These are phyloP conservation scores for Quercus agrifolia DNA, from an alignment of 306 rosid genomes.

Conservation along the genomic window DNA sequence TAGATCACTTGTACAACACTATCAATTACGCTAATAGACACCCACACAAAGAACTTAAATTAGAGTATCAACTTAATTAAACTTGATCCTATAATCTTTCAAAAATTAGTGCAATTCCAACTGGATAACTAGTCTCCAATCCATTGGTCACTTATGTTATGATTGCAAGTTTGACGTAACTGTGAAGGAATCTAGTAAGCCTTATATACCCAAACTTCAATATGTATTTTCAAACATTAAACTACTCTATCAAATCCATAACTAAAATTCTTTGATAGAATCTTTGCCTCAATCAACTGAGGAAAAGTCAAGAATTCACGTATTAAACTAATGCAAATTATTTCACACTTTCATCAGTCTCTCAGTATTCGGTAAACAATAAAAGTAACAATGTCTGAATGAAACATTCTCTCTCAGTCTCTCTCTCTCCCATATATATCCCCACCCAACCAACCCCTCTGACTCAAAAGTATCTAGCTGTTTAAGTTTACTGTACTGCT, in stretches of 20 bases:
- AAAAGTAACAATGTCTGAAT: neutral
- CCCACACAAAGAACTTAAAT: no score
- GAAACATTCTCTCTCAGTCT: slow-evolving; percentile 8
- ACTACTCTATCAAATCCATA: neutral
- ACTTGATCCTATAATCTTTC: no score
- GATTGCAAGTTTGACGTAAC: slow-evolving; percentile 12
- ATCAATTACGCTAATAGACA: no score
- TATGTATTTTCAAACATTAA: neutral
- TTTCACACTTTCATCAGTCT: slow-evolving; percentile 29
- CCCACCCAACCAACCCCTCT: slow-evolving; percentile 45
- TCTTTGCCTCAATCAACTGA: slow-evolving; percentile 26
- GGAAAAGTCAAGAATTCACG: slow-evolving; percentile 37
- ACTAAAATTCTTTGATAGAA: neutral
- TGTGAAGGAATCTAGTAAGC: neutral
- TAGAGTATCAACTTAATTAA: no score
- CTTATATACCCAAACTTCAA: neutral
- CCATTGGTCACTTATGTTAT: neutral
- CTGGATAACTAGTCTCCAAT: neutral
- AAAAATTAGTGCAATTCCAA: neutral
- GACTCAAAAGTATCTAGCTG: slow-evolving; percentile 24
- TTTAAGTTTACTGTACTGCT: slow-evolving; percentile 29
- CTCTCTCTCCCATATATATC: slow-evolving; percentile 1
- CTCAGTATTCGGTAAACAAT: neutral
- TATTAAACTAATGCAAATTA: neutral
- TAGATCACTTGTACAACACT: no score